Conservation (phyloP, 2,329 filamentous ascomycete species). For the Dothiorella sarmentorum region DNA sequence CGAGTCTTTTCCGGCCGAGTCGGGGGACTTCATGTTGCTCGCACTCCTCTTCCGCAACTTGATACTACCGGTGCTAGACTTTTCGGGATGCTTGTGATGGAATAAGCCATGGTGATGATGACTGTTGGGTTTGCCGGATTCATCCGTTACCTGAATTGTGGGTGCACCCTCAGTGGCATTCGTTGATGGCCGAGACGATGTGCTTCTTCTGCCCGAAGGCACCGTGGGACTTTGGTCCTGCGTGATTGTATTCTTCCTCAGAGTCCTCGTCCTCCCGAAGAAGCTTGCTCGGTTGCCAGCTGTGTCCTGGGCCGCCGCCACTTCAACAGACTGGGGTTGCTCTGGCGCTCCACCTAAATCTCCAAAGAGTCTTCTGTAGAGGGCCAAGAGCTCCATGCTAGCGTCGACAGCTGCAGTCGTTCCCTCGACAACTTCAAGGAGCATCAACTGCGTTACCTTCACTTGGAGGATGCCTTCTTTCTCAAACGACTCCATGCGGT, state of each 20-base stretch:
- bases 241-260: conserved; percentile 13
- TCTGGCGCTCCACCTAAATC: conserved; percentile 43
- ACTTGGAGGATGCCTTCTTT: conserved; percentile 87
- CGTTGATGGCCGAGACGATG: conserved; percentile 25
- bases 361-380: conserved; percentile 80
- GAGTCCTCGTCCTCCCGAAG: conserved; percentile 55
- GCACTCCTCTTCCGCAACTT: conserved; percentile 39
- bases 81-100: conserved; percentile 35
- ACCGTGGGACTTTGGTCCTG: conserved; percentile 33
- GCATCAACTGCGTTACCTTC: conserved; percentile 87
- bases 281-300: conserved; percentile 48
- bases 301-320: conserved; percentile 21
- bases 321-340: conserved; percentile 22
- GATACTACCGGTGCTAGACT: conserved; percentile 36
- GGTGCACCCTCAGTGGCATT: conserved; percentile 49
- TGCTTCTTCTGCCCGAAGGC: conserved; percentile 41
- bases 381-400: conserved; percentile 75
- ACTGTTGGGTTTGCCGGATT: conserved; percentile 32
- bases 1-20: conserved; percentile 24
- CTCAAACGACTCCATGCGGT: conserved; percentile 78
- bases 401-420: conserved; percentile 83
- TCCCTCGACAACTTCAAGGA: conserved; percentile 80
- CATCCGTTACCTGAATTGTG: conserved; percentile 68
- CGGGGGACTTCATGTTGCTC: conserved; percentile 29
- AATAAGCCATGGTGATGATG: conserved; percentile 28